Evolutionary conservation across 108 stramenopile species (phyloP).

Genomic region (Licmophora abbreviata): DNA sequence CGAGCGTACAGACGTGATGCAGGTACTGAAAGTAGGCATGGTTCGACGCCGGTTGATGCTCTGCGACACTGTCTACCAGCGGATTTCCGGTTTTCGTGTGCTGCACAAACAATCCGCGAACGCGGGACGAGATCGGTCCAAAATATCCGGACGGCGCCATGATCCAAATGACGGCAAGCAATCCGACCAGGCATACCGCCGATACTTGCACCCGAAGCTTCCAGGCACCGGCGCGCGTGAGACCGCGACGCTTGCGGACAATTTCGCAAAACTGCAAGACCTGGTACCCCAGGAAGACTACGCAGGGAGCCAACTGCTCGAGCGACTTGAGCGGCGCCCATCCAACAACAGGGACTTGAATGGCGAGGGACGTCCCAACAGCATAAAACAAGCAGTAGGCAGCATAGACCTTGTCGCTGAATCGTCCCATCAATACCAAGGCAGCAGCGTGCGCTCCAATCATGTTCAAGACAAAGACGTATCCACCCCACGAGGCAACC

Average conservation of each 20-base stretch:
- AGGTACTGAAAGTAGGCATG: constrained; percentile 97
- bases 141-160: constrained; percentile 90
- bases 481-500: constrained; percentile 97
- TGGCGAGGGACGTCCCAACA: constrained; percentile 87
- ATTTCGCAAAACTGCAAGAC: constrained; percentile 61
- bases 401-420: constrained; percentile 74
- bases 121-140: constrained; percentile 77
- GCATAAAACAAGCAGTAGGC: constrained; percentile 91
- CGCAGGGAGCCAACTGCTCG: constrained; percentile 75
- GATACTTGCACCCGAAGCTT: constrained; percentile 57
- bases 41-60: constrained; percentile 94
- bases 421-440: constrained; percentile 80
- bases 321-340: constrained; percentile 84
- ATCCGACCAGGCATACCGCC: constrained; percentile 23
- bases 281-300: constrained; percentile 74
- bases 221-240: constrained; percentile 41
- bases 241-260: constrained; percentile 30
- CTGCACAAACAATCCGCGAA: constrained; percentile 82
- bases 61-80: constrained; percentile 87
- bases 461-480: constrained; percentile 97
- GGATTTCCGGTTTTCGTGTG: constrained; percentile 93
- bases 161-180: constrained; percentile 33
- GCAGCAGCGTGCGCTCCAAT: constrained; percentile 87
- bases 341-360: constrained; percentile 90
- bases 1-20: constrained; percentile 87